These are phyloP conservation scores for Epichloe aotearoae DNA, from an alignment of 2,329 filamentous ascomycete species.

Conservation along the genomic window DNA sequence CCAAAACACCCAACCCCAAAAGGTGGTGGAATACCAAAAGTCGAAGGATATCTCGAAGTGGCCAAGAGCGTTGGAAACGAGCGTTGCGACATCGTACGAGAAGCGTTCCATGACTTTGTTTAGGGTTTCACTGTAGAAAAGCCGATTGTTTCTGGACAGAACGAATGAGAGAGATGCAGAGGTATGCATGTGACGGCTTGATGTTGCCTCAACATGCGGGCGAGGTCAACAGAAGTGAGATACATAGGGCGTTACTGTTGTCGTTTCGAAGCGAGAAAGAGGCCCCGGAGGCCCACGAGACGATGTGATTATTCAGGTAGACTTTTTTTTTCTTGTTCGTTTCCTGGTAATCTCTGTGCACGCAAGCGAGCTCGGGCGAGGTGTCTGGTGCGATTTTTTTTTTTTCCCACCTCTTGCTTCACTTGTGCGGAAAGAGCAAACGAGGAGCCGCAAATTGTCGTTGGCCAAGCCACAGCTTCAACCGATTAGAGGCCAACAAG, in stretches of 20 bases:
- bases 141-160: background rate
- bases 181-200: background rate
- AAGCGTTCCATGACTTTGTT: background rate
- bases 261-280: background rate
- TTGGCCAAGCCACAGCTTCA: background rate
- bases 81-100: slow-evolving; percentile 6
- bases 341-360: background rate
- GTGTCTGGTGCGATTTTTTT: background rate
- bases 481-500: background rate
- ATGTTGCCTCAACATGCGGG: background rate
- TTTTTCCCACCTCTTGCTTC: background rate
- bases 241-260: background rate
- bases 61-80: slow-evolving; percentile 4
- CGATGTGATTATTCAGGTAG: background rate
- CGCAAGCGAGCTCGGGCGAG: slow-evolving; percentile 1
- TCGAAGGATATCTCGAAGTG: slow-evolving; percentile 14
- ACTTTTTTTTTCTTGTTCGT: background rate
- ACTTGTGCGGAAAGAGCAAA: slow-evolving; percentile 7
- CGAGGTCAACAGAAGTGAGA: background rate
- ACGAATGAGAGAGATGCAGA: background rate
- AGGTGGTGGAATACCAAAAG: slow-evolving; percentile 29
- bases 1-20: slow-evolving; percentile 32
- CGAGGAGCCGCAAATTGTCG: background rate
- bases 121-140: background rate
- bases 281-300: background rate